phyloP scores from a whole-genome alignment of 2,329 filamentous ascomycete genomes.

The Cercospora canescens region DNA sequence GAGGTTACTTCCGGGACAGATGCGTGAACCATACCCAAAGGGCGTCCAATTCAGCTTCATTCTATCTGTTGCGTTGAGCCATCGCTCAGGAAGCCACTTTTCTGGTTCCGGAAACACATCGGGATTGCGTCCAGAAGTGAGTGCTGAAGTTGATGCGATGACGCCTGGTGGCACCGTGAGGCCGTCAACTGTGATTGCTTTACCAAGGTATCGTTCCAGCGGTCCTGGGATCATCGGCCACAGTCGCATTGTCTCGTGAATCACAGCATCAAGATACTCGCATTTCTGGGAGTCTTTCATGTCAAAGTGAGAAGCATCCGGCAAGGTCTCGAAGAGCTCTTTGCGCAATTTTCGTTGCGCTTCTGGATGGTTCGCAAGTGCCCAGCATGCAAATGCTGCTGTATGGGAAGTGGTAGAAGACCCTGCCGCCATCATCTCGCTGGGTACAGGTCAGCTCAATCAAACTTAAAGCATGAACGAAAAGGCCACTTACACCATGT shows the following conservation, averaged over 20 bases:
- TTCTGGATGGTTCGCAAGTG: conserved; percentile 13
- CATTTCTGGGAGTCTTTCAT: conserved; percentile 8
- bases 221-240: conserved; percentile 25
- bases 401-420: conserved; percentile 22
- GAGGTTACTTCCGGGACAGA: conserved; percentile 49
- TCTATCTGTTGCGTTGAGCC: conserved; percentile 31
- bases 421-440: conserved; percentile 24
- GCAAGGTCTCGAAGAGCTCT: conserved; percentile 12
- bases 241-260: conserved; percentile 23
- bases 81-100: conserved; percentile 41
- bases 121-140: conserved; percentile 42
- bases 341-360: conserved; percentile 3
- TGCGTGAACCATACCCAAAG: conserved; percentile 47
- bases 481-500: too few relatives aligned
- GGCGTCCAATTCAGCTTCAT: conserved; percentile 50
- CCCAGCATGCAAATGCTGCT: conserved; percentile 16
- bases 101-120: conserved; percentile 42
- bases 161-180: conserved; percentile 41
- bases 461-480: too few relatives aligned
- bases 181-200: conserved; percentile 10
- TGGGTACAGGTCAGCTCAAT: too few relatives aligned
- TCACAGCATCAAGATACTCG: conserved; percentile 18
- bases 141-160: conserved; percentile 44
- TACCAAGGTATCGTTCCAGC: conserved; percentile 18
- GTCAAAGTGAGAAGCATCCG: conserved; percentile 4